Conservation (phyloP, 1,284 basidiomycete species). For the Puccinia horiana region DNA sequence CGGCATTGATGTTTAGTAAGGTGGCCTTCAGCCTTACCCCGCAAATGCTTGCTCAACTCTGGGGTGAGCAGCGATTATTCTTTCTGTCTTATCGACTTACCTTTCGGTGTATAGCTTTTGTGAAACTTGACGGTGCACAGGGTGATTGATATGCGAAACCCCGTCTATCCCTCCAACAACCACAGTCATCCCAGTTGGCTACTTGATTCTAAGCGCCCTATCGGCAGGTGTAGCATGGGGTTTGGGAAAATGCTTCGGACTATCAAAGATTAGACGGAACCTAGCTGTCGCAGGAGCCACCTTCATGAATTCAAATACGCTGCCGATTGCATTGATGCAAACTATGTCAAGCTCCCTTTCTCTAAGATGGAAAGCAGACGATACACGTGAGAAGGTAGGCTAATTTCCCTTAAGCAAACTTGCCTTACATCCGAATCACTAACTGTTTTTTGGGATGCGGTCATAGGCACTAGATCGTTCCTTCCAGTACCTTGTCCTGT, state of each 20-base stretch:
- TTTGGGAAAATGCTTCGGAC: constrained; percentile 56
- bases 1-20: constrained; percentile 60
- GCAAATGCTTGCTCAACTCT: constrained; percentile 58
- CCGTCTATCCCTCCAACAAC: neutral
- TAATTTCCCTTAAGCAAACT: neutral
- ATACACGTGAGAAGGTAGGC: constrained; percentile 52
- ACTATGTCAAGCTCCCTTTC: constrained; percentile 58
- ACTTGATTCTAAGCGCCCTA: constrained; percentile 58
- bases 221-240: constrained; percentile 57
- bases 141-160: neutral
- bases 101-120: neutral
- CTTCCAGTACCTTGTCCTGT: constrained; percentile 59
- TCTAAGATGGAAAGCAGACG: constrained; percentile 54
- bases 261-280: constrained; percentile 58
- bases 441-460: neutral
- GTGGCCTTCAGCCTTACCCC: constrained; percentile 61
- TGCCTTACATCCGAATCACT: neutral
- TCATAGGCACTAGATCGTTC: constrained; percentile 51
- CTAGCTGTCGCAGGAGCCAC: constrained; percentile 57
- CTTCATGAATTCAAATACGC: constrained; percentile 54
- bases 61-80: constrained; percentile 51
- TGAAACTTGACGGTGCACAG: neutral
- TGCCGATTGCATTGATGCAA: constrained; percentile 61
- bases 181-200: constrained; percentile 59
- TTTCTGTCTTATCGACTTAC: neutral